phyloP scores from a whole-genome alignment of 1,284 basidiomycete genomes.

The Xerocomus minutiporus region DNA sequence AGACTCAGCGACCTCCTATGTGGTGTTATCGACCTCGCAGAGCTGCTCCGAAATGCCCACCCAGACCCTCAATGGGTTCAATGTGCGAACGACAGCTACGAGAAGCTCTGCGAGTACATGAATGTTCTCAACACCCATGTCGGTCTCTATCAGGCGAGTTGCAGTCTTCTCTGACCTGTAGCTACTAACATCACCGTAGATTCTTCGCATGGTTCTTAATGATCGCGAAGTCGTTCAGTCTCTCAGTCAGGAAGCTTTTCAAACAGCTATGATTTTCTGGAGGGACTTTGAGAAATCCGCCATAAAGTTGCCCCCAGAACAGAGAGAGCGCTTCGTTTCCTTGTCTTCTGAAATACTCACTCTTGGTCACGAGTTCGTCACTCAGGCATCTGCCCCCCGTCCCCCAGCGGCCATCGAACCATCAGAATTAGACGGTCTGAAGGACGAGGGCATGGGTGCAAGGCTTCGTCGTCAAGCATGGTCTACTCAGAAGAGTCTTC shows the following conservation, averaged over 20 bases:
- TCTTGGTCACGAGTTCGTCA: constrained; percentile 83
- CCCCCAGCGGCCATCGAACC: constrained; percentile 64
- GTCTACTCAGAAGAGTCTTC: constrained; percentile 65
- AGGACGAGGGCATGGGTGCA: constrained; percentile 65
- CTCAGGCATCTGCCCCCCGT: constrained; percentile 55
- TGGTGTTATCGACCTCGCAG: constrained; percentile 94
- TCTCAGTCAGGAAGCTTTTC: constrained; percentile 63
- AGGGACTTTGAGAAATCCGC: constrained; percentile 97
- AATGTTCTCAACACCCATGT: constrained; percentile 94
- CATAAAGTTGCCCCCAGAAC: constrained; percentile 78
- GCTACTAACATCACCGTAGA: constrained; percentile 37
- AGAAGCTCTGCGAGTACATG: constrained; percentile 94
- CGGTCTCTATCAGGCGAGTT: constrained; percentile 82
- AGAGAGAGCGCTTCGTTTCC: constrained; percentile 81
- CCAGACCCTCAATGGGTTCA: constrained; percentile 81
- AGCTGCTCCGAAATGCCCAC: constrained; percentile 90
- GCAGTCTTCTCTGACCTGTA: not conserved
- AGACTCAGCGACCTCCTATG: constrained; percentile 93
- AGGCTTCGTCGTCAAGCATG: constrained; percentile 68
- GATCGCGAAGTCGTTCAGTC: constrained; percentile 59
- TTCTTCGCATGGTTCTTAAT: constrained; percentile 59
- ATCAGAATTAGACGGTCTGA: constrained; percentile 62
- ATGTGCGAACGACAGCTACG: constrained; percentile 85
- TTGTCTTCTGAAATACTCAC: constrained; percentile 91
- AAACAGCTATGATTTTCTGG: constrained; percentile 91